Base-by-base conservation (phyloP, 2,329 filamentous ascomycete species). In the Fonsecaea monophora region DNA sequence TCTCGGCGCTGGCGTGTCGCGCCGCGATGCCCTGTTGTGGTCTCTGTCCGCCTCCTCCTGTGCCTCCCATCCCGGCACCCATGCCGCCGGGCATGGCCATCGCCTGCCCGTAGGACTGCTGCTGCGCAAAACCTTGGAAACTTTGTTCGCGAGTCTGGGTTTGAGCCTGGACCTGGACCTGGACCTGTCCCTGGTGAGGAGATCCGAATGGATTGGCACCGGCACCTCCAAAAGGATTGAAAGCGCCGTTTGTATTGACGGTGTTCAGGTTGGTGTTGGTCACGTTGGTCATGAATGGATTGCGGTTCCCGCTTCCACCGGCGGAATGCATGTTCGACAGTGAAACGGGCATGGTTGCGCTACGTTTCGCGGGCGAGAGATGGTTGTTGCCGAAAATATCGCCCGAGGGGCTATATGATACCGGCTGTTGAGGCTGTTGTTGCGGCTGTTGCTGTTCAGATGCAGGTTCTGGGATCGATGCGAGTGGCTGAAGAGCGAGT, bases 1-100 rank as follows among this genome's bases (percentile, higher is more conserved):
- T 84, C 56, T 81, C 82, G 67, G 82, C 79, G 73, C 82, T 84
- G 73, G 81, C 48, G 59, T 74, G 71, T 57, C 68, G 34, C 9
- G 65, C 60, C 4, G 59, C 65, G 34, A 67, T 71, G n/a, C 65
- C 68, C 56, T 64, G 67, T 10, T 35, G 48, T 35, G 57, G 50
- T 32, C 42, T 38, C 21, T 56, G 64, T 25, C 32, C 7, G 35
- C 56, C 56, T 25, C 25, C 25, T 25, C 25, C 25, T 21, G 21
- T 25, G 25, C 25, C 25, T 25, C 25, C 25, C n/a, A 50, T 12
- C 12, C 56, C 56, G 30, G 50, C 57, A 35, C 42, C 30, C 38
- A 35, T 38, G 9, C 53, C 59, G 32, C 5, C 13, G n/a, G 45
- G 59, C 53, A 62, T 66, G 42, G 42, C 18, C 48, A 42, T 18